Evolutionary conservation across 345 rosid species (phyloP), one percentile per base, ranked within the genome.

Genomic region (Clarkia xantiana): DNA sequence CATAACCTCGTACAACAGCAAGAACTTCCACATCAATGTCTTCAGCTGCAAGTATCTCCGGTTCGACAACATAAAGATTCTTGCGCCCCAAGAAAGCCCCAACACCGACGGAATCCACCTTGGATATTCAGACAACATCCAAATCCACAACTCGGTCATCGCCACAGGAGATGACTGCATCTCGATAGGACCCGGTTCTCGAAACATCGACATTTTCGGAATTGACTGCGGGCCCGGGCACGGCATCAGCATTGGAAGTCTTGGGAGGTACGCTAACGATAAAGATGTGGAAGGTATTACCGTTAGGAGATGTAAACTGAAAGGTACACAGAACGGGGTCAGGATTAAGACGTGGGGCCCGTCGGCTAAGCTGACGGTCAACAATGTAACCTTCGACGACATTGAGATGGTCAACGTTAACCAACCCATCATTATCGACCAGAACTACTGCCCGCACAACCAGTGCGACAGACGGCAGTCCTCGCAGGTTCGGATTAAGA

Each of bases 21-120:
- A 25, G 49, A 5, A 13, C 43, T 42, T 17, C n/a, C 62, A 49
- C 55, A 11, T 58, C 11, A 9, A 0, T 18, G 14, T 58, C 12
- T 58, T 23, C 29, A 9, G 9, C 9, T 7, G 42, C 36, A 3
- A 23, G 22, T 15, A n/a, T n/a, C 6, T 58, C 16, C 18, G 17
- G 23, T 46, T 58, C n/a, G 7, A 34, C 10, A 0, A 6, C n/a
- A 12, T 58, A 34, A 16, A 11, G 25, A 23, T 58, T 10, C 12
- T 10, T 8, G 62, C 62, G 42, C 62, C 55, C 2, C 47, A 10
- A 1, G 43, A 58, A 1, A 50, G 62, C 49, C 55, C 62, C 42
- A 58, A 58, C 49, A 58, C 55, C 1, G 62, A 58, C n/a, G 55
- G 55, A 17, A 50, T 58, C 54, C 62, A 51, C 54, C 17, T 58